A percentile compares a stretch with the other conserved stretches of the same genome.
phyloP scores from a whole-genome alignment of 1,284 basidiomycete genomes.

The Papiliotrema flavescens region DNA sequence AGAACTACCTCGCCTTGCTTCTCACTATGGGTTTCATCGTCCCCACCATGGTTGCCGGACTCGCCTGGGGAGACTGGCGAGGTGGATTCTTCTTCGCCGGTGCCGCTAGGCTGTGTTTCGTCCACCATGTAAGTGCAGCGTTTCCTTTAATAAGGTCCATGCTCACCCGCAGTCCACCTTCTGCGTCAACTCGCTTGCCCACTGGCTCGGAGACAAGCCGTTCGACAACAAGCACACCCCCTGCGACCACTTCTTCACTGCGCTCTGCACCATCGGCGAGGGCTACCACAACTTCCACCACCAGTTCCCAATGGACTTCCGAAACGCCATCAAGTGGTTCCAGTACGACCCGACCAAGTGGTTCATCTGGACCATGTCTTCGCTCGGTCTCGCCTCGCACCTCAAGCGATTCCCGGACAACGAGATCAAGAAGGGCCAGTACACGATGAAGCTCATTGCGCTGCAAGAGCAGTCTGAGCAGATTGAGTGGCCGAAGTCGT shows the following conservation, averaged over 20 bases:
- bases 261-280: conserved; percentile 82
- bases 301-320: conserved; percentile 91
- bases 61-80: conserved; percentile 76
- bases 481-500: conserved; percentile 69
- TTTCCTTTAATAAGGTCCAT: not conserved
- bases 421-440: conserved; percentile 84
- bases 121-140: conserved; percentile 72
- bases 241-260: conserved; percentile 79
- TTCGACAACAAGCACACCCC: conserved; percentile 97
- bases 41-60: conserved; percentile 71
- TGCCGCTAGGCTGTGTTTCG: conserved; percentile 73
- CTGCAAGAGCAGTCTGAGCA: conserved; percentile 66
- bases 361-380: conserved; percentile 70
- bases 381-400: conserved; percentile 74
- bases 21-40: conserved; percentile 68
- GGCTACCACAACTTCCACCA: conserved; percentile 96
- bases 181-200: conserved; percentile 91
- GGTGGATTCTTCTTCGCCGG: conserved; percentile 87
- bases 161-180: conserved; percentile 67
- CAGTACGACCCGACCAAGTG: conserved; percentile 76
- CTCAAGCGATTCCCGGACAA: conserved; percentile 91
- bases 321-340: conserved; percentile 89
- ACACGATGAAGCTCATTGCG: conserved; percentile 87
- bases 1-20: conserved; percentile 66
- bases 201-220: conserved; percentile 86